These are phyloP conservation scores for Haematococcus sp. DNA, from an alignment of 139 green algal genomes.

Conservation along the genomic window DNA sequence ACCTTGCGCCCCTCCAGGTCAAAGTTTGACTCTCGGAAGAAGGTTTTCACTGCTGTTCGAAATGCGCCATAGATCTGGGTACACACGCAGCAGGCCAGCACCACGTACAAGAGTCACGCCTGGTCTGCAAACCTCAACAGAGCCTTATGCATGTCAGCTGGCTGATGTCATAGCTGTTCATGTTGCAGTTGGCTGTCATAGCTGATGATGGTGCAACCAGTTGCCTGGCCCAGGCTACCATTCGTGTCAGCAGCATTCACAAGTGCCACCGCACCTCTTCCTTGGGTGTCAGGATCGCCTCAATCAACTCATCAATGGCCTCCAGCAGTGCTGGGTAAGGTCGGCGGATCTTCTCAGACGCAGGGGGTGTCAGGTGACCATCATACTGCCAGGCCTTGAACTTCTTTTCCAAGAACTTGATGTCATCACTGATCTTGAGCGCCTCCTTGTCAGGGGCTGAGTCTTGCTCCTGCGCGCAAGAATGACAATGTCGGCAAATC, in stretches of 20 bases:
- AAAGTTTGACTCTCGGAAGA: constrained; percentile 9
- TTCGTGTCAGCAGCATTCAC: too few species aligned
- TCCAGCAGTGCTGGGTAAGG: constrained; percentile 11
- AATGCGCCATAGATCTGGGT: background rate
- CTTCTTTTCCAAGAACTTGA: constrained; percentile 7
- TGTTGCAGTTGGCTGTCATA: too few species aligned
- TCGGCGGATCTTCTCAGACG: background rate
- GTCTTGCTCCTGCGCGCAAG: background rate
- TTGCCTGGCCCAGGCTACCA: too few species aligned
- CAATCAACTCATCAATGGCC: constrained; percentile 12
- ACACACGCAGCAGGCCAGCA: background rate
- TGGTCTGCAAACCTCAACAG: too few species aligned
- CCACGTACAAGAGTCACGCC: background rate
- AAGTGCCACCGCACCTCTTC: constrained; percentile 2
- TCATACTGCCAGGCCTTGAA: constrained; percentile 19
- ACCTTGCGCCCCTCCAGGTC: constrained; percentile 7
- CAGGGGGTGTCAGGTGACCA: background rate
- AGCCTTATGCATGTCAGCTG: too few species aligned
- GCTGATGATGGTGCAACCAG: too few species aligned
- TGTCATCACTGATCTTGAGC: background rate
- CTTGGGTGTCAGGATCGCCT: constrained; percentile 14
- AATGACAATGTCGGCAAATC: too few species aligned
- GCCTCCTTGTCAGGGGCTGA: background rate
- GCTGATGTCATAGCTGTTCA: too few species aligned
- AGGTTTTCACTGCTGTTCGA: background rate